phyloP scores from a whole-genome alignment of 2,329 filamentous ascomycete genomes.

The Beauveria pseudobassiana region DNA sequence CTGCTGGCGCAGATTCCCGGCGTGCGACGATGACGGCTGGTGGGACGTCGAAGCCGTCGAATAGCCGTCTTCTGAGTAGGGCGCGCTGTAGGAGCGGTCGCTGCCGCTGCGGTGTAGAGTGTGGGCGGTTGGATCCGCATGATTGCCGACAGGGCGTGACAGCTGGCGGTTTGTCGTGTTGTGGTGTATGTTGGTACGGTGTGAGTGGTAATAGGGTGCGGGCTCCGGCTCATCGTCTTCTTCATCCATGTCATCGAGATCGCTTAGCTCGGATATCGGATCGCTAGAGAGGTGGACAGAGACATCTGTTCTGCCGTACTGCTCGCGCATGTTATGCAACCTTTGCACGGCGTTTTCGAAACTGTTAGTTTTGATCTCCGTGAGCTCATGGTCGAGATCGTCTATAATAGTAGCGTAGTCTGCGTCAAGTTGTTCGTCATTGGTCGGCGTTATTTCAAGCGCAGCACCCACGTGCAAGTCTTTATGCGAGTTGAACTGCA shows the following conservation, averaged over 20 bases:
- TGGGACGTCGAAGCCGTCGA: neutral
- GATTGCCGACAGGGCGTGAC: neutral
- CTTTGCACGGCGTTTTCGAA: conserved; percentile 18
- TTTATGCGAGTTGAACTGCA: conserved; percentile 48
- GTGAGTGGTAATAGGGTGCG: conserved; percentile 11
- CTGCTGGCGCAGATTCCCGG: neutral
- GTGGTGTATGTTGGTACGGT: neutral
- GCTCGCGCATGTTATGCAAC: conserved; percentile 9
- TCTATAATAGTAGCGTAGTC: conserved; percentile 39
- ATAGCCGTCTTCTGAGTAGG: conserved; percentile 3
- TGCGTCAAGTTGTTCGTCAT: conserved; percentile 21
- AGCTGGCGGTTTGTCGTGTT: neutral
- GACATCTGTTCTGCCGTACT: neutral
- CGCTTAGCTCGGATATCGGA: conserved; percentile 30
- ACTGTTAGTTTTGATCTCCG: conserved; percentile 18
- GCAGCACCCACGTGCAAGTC: conserved; percentile 34
- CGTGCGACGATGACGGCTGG: neutral
- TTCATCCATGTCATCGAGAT: conserved; percentile 48
- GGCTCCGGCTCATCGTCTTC: conserved; percentile 22
- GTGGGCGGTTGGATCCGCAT: conserved; percentile 7
- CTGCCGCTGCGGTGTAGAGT: neutral
- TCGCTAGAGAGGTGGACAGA: conserved; percentile 17
- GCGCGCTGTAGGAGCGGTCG: neutral
- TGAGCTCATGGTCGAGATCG: conserved; percentile 34
- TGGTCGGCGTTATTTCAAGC: conserved; percentile 16